Evolutionary conservation across 306 rosid species (phyloP).

Genomic region (Prunus salicina): DNA sequence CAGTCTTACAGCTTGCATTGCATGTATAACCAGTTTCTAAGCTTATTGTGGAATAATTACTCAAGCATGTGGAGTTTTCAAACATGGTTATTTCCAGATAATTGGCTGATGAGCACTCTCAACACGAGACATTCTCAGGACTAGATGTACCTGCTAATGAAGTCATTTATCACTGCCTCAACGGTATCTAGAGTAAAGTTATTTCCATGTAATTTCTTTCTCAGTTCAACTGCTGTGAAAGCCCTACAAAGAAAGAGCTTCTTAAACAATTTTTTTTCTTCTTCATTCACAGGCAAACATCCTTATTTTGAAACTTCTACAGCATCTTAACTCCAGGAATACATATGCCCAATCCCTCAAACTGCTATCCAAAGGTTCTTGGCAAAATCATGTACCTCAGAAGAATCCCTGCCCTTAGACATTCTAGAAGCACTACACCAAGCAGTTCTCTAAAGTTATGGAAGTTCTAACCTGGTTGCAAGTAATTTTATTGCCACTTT

Average conservation of each 20-base stretch:
- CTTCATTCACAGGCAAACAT: constrained; percentile 8
- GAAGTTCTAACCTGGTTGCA: constrained; percentile 56
- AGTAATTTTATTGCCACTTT: constrained; percentile 62
- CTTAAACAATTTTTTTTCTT: constrained; percentile 1
- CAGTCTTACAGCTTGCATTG: neutral
- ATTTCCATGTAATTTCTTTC: constrained; percentile 66
- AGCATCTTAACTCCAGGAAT: neutral
- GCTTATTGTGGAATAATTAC: neutral
- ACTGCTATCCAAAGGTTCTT: neutral
- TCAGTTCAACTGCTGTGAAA: constrained; percentile 68
- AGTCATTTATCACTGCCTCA: constrained; percentile 61
- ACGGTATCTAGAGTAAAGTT: constrained; percentile 45
- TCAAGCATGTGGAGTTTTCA: neutral
- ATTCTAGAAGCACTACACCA: neutral
- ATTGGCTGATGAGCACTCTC: constrained; percentile 7
- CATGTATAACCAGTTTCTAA: neutral
- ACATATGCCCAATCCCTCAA: neutral
- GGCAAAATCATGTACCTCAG: neutral
- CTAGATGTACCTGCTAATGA: constrained; percentile 55
- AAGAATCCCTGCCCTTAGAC: neutral
- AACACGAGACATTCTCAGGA: constrained; percentile 5
- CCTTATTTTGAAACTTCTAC: neutral
- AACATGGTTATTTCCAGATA: neutral
- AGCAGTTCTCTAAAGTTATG: too few species aligned
- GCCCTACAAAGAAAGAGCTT: constrained; percentile 46